phyloP scores from a whole-genome alignment of 495 filamentous ascomycete species.

The Podospora australis region DNA sequence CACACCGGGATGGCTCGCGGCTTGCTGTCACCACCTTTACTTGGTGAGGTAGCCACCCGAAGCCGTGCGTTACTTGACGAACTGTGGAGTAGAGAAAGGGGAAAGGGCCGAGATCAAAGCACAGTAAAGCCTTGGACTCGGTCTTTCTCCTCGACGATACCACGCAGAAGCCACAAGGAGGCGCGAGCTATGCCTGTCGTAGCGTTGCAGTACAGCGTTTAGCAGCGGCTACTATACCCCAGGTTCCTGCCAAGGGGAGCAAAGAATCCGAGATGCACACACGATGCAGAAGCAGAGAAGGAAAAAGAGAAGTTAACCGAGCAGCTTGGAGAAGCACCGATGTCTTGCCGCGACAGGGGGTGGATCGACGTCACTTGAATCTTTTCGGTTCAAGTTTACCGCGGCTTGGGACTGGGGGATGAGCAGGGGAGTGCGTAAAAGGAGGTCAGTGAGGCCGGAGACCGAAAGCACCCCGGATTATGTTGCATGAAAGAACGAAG shows the following conservation, averaged over 20 bases:
- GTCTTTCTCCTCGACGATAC: conserved; percentile 6
- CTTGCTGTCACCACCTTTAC: too few relatives aligned
- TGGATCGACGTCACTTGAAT: not conserved
- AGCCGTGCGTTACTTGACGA: too few relatives aligned
- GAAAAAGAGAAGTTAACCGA: not conserved
- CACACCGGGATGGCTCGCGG: too few relatives aligned
- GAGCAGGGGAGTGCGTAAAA: not conserved
- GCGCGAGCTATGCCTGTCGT: not conserved
- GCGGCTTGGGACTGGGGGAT: not conserved
- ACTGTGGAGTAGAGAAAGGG: not conserved
- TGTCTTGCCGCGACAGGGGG: not conserved
- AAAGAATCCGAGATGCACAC: too few relatives aligned
- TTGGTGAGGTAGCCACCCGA: too few relatives aligned
- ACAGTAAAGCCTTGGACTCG: not conserved
- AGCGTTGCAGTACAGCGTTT: not conserved
- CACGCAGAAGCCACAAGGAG: not conserved
- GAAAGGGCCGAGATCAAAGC: conserved; percentile 10
- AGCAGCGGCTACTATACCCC: not conserved
- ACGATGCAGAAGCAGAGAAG: too few relatives aligned
- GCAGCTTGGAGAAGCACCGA: not conserved
- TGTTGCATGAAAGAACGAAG: conserved; percentile 4
- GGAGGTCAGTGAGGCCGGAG: not conserved
- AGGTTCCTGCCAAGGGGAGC: too few relatives aligned
- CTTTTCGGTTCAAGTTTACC: not conserved
- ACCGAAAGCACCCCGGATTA: not conserved